Conservation (phyloP, 345 rosid genomes). For the Murraya paniculata region DNA sequence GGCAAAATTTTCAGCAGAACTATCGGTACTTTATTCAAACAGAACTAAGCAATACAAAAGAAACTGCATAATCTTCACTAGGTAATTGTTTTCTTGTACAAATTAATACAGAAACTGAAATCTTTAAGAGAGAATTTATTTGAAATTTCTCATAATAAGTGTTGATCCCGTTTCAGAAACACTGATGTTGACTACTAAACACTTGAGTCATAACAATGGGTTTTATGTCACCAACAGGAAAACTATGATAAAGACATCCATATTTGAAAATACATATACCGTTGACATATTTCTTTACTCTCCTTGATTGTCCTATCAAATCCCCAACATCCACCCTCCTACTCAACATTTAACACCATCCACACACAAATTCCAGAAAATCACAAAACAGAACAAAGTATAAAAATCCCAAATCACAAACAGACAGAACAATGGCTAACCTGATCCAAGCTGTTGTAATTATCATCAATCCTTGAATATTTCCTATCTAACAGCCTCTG, state of each 20-base stretch:
- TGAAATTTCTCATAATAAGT: background rate
- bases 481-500: constrained; percentile 52
- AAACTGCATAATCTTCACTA: background rate
- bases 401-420: background rate
- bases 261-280: background rate
- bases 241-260: background rate
- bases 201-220: background rate
- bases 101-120: background rate
- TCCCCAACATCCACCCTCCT: background rate
- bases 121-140: background rate
- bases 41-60: background rate
- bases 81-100: background rate
- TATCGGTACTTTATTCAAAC: background rate
- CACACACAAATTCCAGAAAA: background rate
- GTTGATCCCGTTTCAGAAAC: background rate
- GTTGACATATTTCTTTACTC: background rate
- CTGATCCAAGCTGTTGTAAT: constrained; percentile 82
- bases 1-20: background rate
- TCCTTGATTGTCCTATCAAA: background rate
- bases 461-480: constrained; percentile 78
- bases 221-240: background rate
- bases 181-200: constrained; percentile 6
- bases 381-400: background rate
- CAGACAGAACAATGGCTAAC: constrained; percentile 34
- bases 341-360: background rate